Evolutionary conservation across 2,329 filamentous ascomycete species (phyloP), one percentile per base, ranked within the genome.

Genomic region (Magnaporthales sp.): DNA sequence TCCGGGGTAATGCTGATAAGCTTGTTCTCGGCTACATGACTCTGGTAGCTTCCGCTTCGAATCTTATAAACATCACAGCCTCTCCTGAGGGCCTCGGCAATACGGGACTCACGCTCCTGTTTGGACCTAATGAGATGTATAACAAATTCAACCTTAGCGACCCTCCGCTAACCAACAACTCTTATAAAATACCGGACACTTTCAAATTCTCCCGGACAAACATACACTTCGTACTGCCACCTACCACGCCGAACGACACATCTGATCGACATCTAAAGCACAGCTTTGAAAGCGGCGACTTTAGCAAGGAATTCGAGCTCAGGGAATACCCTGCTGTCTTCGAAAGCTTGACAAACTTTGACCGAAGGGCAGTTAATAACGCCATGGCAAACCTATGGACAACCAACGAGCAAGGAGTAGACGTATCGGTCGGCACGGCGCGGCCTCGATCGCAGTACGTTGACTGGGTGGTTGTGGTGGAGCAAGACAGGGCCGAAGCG

Each of bases 391-490:
- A 84, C 1, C 80, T 96, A 15, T 85, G 86, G 11, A 90, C 91
- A 0, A 81, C 75, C 9, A 96, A 97, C 70, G 92, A 97, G 72
- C 81, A 92, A 69, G 84, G 84, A 0, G 75, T 83, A 10, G 74
- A 78, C 4, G 91, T 97, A 1, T 90, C 92, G 11, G 89, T 93
- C n/a, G 93, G 93, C 26, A 94, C 88, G 72, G 91, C 91, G 8
- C 82, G 90, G 11, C 87, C 91, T 0, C 82, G 85, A 66, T 91
- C 84, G 5, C 74, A 78, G 0, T 78, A 96, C 65, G 91, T 91
- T 8, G 86, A 94, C 72, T 97, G 93, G 93, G 87, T 91, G 5
- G 79, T 97, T 3, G 72, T 96, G 2, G 85, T 97, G 0, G 93
- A 97, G 74, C 89, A 95, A 75, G 81, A 86, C 2, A 86, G 87